Base-by-base conservation (phyloP, 1,284 basidiomycete genomes). In the Microbotryomycetes sp. region DNA sequence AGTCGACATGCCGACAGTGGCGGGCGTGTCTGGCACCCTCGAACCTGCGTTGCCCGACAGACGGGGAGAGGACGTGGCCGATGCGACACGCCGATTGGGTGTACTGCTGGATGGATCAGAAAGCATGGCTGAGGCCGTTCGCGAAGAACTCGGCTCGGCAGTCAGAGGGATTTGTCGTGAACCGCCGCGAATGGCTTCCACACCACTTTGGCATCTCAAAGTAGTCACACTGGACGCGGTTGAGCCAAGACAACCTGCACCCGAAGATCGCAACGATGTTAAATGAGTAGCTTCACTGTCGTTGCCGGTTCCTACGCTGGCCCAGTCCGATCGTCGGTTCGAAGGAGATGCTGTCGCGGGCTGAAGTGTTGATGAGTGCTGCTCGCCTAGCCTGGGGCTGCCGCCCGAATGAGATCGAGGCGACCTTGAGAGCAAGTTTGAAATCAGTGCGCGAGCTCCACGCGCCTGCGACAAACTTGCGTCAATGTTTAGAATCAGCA, bases 401-500 rank as follows among this genome's bases (percentile, higher is more conserved):
- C n/a, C 5, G n/a, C 11, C 4, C 24, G n/a, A 24, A 6, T 46
- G 30, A 16, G 48, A 45, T 18, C 59, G 58, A 3, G 61, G 65
- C 3, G 59, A 59, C 24, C 62, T 59, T 6, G 31, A 41, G 30
- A 66, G 46, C 15, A 67, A 52, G 35, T 41, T 55, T 13, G 62
- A 46, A 13, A 67, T 26, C 54, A 67, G 60, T 5, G 62, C 28
- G 15, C 60, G 65, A 3, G 60, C 47, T 1, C 56, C 49, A 9
- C 59, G 48, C 2, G 26, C 49, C 16, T 18, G 21, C 30, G 53
- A 45, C 23, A 15, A 16, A 18, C 0, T 23, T 45, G 41, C 21
- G 13, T 5, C n/a, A n/a, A 26, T 18, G 41, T 5, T 28, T 5
- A 26, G 23, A 5, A 5, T 45, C 26, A 45, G 21, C 54, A 56